Evolutionary conservation across 108 stramenopile species (phyloP), one percentile per base, ranked within the genome.

Genomic region (Cylindrotheca fusiformis): DNA sequence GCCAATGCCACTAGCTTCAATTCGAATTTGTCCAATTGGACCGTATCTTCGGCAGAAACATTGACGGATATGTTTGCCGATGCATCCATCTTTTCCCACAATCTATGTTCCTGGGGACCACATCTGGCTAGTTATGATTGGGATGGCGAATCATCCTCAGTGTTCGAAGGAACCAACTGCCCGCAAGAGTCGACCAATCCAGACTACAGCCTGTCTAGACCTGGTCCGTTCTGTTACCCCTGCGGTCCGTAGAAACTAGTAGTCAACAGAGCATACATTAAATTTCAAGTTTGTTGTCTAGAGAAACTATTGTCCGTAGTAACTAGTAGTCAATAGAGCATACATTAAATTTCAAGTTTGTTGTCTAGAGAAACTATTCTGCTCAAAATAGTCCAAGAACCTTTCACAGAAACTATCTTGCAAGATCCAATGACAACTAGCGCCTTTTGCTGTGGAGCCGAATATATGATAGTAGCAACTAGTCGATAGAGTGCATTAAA

Each of bases 1-100:
- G 22, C 28, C 30, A 29, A 45, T 17, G 60, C 74, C 1, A 44
- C 46, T 17, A 30, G 58, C 6, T 75, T 75, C 63, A 53, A 65
- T 47, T 45, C 45, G 1, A 22, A 3, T 17, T 57, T 47, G 29
- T 41, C n/a, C 10, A 30, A 1, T 24, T 69, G 68, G 68, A 29
- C 44, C 26, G 17, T 65, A 14, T 23, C 44, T 24, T n/a, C 12
- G 17, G 68, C 45, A 2, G 20, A 17, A 19, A 48, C 48, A 0
- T 52, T 60, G 51, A 36, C 12, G 8, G 25, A 31, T 32, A 69
- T 72, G 63, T 72, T 66, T 58, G 49, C 10, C 2, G 23, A 36
- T 28, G 27, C 56, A 17, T 20, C 32, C 18, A 58, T 17, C 21
- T 72, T 65, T 41, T 55, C 55, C 28, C 32, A 61, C 41, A 55